Conservation (phyloP, 2,329 filamentous ascomycete species). For the Colletotrichum falcatum region DNA sequence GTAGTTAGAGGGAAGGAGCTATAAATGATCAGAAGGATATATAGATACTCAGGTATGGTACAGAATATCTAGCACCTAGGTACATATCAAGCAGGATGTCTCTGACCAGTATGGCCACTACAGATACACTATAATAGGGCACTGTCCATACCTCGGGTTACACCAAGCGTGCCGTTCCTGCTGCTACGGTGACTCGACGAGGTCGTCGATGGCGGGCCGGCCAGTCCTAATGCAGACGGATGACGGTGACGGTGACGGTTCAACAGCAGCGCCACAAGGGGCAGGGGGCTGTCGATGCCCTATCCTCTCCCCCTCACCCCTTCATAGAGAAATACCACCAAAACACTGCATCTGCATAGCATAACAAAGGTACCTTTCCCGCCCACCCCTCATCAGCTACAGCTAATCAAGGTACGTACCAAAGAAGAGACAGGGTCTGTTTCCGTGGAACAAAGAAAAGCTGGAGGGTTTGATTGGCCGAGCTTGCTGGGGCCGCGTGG, state of each 20-base stretch:
- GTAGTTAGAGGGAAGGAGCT: too few relatives aligned
- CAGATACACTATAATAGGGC: too few relatives aligned
- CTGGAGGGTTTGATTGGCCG: slow-evolving; percentile 3
- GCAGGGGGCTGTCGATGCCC: not conserved
- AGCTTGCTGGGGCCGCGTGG: not conserved
- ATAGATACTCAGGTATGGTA: not conserved
- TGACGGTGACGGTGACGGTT: slow-evolving; percentile 19
- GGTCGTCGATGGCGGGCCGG: not conserved
- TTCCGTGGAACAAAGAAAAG: not conserved
- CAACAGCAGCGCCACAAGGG: slow-evolving; percentile 27
- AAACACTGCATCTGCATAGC: not conserved
- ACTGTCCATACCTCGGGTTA: too few relatives aligned
- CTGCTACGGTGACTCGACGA: not conserved
- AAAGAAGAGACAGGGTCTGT: slow-evolving; percentile 1
- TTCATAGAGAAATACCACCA: not conserved
- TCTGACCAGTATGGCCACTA: too few relatives aligned
- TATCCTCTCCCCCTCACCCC: not conserved
- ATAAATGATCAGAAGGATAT: too few relatives aligned
- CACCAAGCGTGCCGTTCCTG: slow-evolving; percentile 10
- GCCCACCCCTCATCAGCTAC: not conserved
- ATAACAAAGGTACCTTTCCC: not conserved
- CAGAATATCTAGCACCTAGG: too few relatives aligned
- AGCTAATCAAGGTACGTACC: not conserved
- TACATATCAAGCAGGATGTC: too few relatives aligned
- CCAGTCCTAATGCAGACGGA: slow-evolving; percentile 12